phyloP scores from a whole-genome alignment of 345 rosid genomes.

The Syzygium aromaticum region DNA sequence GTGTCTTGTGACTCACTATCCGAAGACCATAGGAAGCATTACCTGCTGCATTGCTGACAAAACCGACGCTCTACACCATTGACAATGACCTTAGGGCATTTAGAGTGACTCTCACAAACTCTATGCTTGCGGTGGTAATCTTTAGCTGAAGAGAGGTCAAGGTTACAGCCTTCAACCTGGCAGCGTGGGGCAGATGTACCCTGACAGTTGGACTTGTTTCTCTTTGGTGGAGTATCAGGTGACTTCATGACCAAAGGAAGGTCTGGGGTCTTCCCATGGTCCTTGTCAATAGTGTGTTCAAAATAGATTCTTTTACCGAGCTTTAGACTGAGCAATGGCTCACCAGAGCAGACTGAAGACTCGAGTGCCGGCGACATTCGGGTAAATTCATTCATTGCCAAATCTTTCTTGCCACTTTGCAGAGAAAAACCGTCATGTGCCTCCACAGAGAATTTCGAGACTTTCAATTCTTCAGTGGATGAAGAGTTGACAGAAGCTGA shows the following conservation, averaged over 20 bases:
- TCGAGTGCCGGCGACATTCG: constrained; percentile 39
- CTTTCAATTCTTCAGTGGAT: constrained; percentile 38
- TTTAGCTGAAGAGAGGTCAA: constrained; percentile 75
- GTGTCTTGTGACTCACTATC: not conserved
- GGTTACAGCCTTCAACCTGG: constrained; percentile 83
- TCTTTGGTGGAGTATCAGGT: constrained; percentile 47
- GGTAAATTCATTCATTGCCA: constrained; percentile 8
- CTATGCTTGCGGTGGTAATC: constrained; percentile 79
- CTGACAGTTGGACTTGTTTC: constrained; percentile 47
- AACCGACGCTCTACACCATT: constrained; percentile 79
- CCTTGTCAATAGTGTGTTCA: constrained; percentile 47
- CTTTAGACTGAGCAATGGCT: constrained; percentile 67
- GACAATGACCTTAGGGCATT: constrained; percentile 65
- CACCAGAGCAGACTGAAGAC: constrained; percentile 61
- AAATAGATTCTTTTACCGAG: constrained; percentile 73
- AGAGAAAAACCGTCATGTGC: constrained; percentile 34
- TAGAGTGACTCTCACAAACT: constrained; percentile 80
- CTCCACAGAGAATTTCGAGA: constrained; percentile 28
- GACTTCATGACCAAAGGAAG: constrained; percentile 24
- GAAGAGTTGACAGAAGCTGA: constrained; percentile 66
- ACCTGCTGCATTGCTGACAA: constrained; percentile 99
- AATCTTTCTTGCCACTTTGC: constrained; percentile 28
- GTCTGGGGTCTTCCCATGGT: constrained; percentile 34
- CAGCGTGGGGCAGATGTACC: constrained; percentile 32
- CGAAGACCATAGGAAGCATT: constrained; percentile 1